Percentiles rank a stretch among this genome's conserved stretches.
These are phyloP conservation scores for Eucalyptus tenuipes DNA, from an alignment of 345 rosid genomes.

Conservation along the genomic window DNA sequence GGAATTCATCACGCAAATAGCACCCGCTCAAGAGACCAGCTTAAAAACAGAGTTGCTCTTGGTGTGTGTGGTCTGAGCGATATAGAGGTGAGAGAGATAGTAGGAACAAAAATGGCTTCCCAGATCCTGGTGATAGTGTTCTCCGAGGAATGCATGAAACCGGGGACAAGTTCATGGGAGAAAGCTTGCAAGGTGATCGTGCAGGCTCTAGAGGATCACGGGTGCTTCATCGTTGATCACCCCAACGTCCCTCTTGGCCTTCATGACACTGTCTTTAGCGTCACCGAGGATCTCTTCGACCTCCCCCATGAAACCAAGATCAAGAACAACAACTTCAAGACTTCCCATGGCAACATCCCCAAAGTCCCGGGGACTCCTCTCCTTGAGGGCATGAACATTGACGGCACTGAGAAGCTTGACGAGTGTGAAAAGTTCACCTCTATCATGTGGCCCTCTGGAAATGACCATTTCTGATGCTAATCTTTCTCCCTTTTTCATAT, in stretches of 20 bases:
- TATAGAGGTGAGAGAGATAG: not conserved
- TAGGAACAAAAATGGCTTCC: not conserved
- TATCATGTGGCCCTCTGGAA: conserved; percentile 43
- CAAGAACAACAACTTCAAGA: conserved; percentile 19
- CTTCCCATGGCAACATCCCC: conserved; percentile 21
- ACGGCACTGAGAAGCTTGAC: conserved; percentile 6
- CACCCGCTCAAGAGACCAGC: not conserved
- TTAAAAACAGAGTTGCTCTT: not conserved
- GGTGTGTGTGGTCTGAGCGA: not conserved
- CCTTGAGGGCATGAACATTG: conserved; percentile 34
- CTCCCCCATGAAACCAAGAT: conserved; percentile 21
- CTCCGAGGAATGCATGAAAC: not conserved
- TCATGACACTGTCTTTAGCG: not conserved
- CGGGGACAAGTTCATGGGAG: conserved; percentile 7
- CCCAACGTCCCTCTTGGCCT: not conserved
- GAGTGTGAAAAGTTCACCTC: conserved; percentile 15
- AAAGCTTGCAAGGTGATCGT: not conserved
- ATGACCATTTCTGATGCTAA: conserved; percentile 20
- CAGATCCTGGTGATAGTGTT: not conserved
- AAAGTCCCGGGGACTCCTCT: conserved; percentile 17
- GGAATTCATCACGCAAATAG: not conserved
- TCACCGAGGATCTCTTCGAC: conserved; percentile 4
- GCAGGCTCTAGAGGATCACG: conserved; percentile 11
- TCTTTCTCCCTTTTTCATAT: not conserved
- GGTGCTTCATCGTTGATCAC: conserved; percentile 11